A percentile compares a stretch with the other conserved stretches of the same genome.
Conservation (phyloP, 148 eudicot genomes). For the Simmondsia chinensis region DNA sequence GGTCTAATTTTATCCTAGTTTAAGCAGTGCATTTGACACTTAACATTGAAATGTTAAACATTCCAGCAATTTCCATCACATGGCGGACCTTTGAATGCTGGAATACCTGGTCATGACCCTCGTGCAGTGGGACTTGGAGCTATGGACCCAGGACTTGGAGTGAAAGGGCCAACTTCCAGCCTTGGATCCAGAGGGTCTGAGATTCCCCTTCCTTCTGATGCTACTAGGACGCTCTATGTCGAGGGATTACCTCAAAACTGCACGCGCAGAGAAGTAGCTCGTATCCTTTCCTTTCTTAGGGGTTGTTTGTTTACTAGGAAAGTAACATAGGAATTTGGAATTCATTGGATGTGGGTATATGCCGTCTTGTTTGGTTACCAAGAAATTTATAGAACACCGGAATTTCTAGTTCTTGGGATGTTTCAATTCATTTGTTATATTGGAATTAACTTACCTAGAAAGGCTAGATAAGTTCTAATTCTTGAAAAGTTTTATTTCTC, state of each 20-base stretch:
- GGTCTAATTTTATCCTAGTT: too few species aligned
- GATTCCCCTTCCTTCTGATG: slow-evolving; percentile 68
- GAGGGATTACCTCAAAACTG: slow-evolving; percentile 79
- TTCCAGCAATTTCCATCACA: slow-evolving; percentile 48
- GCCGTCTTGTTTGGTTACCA: too few species aligned
- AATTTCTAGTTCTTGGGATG: too few species aligned
- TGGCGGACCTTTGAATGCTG: slow-evolving; percentile 40
- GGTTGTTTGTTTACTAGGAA: too few species aligned
- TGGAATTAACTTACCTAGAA: too few species aligned
- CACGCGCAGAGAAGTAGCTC: slow-evolving; percentile 69
- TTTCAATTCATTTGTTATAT: too few species aligned
- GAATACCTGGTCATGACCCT: slow-evolving; percentile 39
- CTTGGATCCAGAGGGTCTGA: slow-evolving; percentile 49
- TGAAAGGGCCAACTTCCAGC: slow-evolving; percentile 35
- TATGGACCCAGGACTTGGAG: slow-evolving; percentile 25
- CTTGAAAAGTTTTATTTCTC: too few species aligned
- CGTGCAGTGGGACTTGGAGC: slow-evolving; percentile 22
- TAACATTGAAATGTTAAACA: slow-evolving; percentile 1
- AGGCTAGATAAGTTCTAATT: too few species aligned
- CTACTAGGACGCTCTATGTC: slow-evolving; percentile 64
- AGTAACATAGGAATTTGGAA: too few species aligned
- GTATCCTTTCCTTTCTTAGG: slow-evolving; percentile 49
- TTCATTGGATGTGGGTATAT: too few species aligned
- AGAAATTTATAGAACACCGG: too few species aligned
- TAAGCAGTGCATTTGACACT: slow-evolving; percentile 7